phyloP scores from a whole-genome alignment of 352 stramenopile species.

The Phytophthora tubulina region DNA sequence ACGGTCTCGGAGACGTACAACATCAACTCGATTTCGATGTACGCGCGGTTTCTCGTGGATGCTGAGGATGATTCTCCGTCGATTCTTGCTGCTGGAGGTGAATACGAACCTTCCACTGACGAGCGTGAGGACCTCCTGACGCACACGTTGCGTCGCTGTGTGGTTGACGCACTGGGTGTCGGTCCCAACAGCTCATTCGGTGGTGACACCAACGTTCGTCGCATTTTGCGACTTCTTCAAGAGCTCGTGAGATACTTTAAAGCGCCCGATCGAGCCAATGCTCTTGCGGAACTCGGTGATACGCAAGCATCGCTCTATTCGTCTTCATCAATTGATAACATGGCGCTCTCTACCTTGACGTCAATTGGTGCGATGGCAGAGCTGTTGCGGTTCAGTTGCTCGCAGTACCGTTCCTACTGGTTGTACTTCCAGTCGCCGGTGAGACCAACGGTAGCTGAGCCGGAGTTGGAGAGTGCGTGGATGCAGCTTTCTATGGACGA shows the following conservation, averaged over 20 bases:
- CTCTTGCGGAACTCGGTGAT: slow-evolving; percentile 11
- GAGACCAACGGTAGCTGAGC: slow-evolving; percentile 18
- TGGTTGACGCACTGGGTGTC: slow-evolving; percentile 35
- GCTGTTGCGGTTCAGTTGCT: slow-evolving; percentile 42
- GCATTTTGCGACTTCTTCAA: slow-evolving; percentile 44
- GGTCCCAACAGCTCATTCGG: slow-evolving; percentile 3
- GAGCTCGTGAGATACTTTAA: slow-evolving; percentile 32
- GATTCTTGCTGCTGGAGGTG: neutral
- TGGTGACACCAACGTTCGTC: slow-evolving; percentile 24
- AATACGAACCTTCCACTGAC: slow-evolving; percentile 4
- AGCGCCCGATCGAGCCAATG: slow-evolving; percentile 5
- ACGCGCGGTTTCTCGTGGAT: slow-evolving; percentile 28
- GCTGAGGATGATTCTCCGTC: slow-evolving; percentile 3
- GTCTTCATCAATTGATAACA: slow-evolving; percentile 23
- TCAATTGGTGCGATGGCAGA: slow-evolving; percentile 40
- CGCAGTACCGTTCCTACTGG: slow-evolving; percentile 35
- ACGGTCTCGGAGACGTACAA: slow-evolving; percentile 32
- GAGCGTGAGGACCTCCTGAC: slow-evolving; percentile 38
- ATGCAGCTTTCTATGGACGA: slow-evolving; percentile 37
- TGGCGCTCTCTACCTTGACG: slow-evolving; percentile 20
- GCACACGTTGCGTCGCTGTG: slow-evolving; percentile 34
- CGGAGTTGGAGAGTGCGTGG: slow-evolving; percentile 36
- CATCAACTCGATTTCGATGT: slow-evolving; percentile 25
- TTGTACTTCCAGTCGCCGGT: slow-evolving; percentile 39
- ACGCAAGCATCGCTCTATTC: neutral